A percentile compares a stretch with the other conserved stretches of the same genome.
These are phyloP conservation scores for Elsinoe batatas DNA, from an alignment of 2,329 filamentous ascomycete species.

Conservation along the genomic window DNA sequence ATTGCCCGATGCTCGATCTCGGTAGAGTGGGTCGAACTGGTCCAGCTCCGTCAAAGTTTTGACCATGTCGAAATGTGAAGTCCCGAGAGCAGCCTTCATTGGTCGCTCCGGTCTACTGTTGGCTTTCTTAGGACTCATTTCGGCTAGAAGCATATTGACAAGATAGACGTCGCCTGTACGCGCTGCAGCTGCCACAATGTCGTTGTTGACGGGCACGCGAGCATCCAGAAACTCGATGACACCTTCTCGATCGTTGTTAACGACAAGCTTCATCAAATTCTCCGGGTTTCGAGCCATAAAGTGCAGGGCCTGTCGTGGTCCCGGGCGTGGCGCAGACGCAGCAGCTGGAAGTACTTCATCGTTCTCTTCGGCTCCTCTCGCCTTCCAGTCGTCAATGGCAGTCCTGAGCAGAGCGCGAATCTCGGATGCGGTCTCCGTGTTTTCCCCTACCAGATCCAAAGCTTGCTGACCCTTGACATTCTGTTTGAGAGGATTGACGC, in stretches of 20 bases:
- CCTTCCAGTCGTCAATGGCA: slow-evolving; percentile 38
- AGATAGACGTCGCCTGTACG: slow-evolving; percentile 85
- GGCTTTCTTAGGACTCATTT: slow-evolving; percentile 48
- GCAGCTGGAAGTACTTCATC: slow-evolving; percentile 34
- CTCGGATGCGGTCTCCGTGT: slow-evolving; percentile 68
- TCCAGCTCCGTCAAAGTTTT: slow-evolving; percentile 35
- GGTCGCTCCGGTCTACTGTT: slow-evolving; percentile 72
- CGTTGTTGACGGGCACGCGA: slow-evolving; percentile 51
- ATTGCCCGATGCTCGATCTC: slow-evolving; percentile 55
- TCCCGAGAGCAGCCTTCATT: slow-evolving; percentile 87
- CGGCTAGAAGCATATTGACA: slow-evolving; percentile 57
- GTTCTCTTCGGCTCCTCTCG: slow-evolving; percentile 34
- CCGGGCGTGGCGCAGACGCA: slow-evolving; percentile 30
- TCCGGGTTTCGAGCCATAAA: slow-evolving; percentile 42
- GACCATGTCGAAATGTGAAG: slow-evolving; percentile 75
- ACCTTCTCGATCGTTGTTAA: slow-evolving; percentile 39
- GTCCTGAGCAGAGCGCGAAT: slow-evolving; percentile 42
- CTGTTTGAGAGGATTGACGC: slow-evolving; percentile 74
- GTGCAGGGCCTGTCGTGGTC: slow-evolving; percentile 32
- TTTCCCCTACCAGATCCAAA: slow-evolving; percentile 67
- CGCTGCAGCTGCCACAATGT: slow-evolving; percentile 82
- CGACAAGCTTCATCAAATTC: slow-evolving; percentile 39
- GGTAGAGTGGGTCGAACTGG: slow-evolving; percentile 71
- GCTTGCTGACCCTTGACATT: slow-evolving; percentile 62
- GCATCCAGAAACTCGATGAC: slow-evolving; percentile 40